phyloP scores from a whole-genome alignment of 495 filamentous ascomycete genomes.

The Hypomontagnella monticulosa region DNA sequence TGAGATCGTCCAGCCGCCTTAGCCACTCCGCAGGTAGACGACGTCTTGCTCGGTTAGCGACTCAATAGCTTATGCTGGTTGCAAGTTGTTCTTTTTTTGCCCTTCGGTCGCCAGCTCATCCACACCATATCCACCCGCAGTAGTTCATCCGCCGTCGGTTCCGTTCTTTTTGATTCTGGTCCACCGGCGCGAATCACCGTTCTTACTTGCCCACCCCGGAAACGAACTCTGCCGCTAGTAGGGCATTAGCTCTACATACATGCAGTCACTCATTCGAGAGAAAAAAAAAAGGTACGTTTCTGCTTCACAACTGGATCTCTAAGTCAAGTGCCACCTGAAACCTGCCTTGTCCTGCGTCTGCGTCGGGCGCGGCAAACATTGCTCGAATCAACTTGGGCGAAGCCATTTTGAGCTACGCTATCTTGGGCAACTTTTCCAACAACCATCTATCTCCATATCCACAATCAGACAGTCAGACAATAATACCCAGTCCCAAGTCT shows the following conservation, averaged over 20 bases:
- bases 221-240: slow-evolving; percentile 40
- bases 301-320: slow-evolving; percentile 10
- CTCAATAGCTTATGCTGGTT: slow-evolving; percentile 38
- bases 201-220: slow-evolving; percentile 38
- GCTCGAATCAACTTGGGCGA: slow-evolving; percentile 39
- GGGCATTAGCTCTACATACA: slow-evolving; percentile 31
- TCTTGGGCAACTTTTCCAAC: slow-evolving; percentile 17
- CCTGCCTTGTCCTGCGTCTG: slow-evolving; percentile 20
- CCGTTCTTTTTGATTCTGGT: slow-evolving; percentile 38
- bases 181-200: slow-evolving; percentile 39
- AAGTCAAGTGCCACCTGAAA: slow-evolving; percentile 36
- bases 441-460: slow-evolving; percentile 6
- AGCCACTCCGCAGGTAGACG: slow-evolving; percentile 35
- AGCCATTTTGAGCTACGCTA: slow-evolving; percentile 14
- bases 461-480: slow-evolving; percentile 2
- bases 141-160: slow-evolving; percentile 43
- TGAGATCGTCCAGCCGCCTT: slow-evolving; percentile 38
- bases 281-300: slow-evolving; percentile 28
- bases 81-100: slow-evolving; percentile 9
- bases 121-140: slow-evolving; percentile 31
- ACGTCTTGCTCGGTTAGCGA: slow-evolving; percentile 34
- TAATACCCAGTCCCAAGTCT: not conserved
- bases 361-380: slow-evolving; percentile 26
- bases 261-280: slow-evolving; percentile 27
- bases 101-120: slow-evolving; percentile 38